These are phyloP conservation scores for Linaria vulgaris DNA, from an alignment of 257 asterid species.

Conservation along the genomic window DNA sequence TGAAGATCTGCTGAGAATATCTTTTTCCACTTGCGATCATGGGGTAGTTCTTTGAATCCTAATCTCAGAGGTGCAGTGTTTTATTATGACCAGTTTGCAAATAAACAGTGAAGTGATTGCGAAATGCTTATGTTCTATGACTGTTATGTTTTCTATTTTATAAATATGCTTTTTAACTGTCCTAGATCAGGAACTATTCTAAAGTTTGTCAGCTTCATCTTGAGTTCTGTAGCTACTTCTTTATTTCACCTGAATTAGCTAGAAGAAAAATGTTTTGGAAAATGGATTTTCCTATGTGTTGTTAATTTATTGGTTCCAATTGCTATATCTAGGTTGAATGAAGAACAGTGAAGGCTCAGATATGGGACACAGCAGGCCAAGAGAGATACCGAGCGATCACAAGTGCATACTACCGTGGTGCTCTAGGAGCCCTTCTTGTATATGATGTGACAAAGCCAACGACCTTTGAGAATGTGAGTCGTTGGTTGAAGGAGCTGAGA, in stretches of 20 bases:
- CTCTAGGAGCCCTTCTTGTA: conserved; percentile 91
- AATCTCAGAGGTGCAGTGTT: not conserved
- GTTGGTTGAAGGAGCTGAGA: conserved; percentile 96
- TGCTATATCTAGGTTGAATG: conserved; percentile 65
- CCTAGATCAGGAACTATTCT: not conserved
- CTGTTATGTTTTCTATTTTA: not conserved
- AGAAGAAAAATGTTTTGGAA: not conserved
- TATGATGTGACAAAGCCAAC: conserved; percentile 91
- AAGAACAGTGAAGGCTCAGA: conserved; percentile 88
- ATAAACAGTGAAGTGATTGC: not conserved
- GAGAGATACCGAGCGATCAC: conserved; percentile 97
- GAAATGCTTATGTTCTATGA: not conserved
- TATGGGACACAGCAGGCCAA: conserved; percentile 99
- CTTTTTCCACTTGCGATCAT: not conserved
- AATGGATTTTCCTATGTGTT: not conserved
- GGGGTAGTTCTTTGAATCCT: not conserved
- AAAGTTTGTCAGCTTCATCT: not conserved
- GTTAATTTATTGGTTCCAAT: conserved; percentile 6
- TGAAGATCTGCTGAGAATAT: not conserved
- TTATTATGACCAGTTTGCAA: not conserved
- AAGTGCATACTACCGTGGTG: conserved; percentile 96
- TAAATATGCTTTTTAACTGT: not conserved
- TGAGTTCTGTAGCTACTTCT: no score
- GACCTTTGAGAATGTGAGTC: conserved; percentile 78
- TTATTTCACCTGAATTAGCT: not conserved